These are phyloP conservation scores for Candida albicans DNA, from an alignment of 1,139 yeast species.

Conservation along the genomic window DNA sequence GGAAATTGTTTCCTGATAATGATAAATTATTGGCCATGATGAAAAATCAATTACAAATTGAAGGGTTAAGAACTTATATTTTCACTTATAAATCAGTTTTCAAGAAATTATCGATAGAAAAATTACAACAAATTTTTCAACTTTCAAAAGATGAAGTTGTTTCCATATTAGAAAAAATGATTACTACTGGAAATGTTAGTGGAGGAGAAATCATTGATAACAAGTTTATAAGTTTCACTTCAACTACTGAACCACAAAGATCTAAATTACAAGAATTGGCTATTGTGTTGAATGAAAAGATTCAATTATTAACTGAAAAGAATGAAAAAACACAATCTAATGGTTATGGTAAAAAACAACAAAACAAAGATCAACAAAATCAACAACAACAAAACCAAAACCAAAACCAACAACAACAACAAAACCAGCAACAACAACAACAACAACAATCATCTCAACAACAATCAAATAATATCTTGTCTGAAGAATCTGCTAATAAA, in stretches of 20 bases:
- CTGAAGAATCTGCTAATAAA: constrained; percentile 39
- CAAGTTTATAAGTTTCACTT: constrained; percentile 56
- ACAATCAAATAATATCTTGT: constrained; percentile 15
- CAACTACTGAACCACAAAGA: constrained; percentile 74
- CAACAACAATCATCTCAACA: constrained; percentile 19
- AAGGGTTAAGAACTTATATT: constrained; percentile 87
- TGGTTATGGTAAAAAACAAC: constrained; percentile 54
- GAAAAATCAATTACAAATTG: constrained; percentile 76
- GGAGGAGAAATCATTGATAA: constrained; percentile 63
- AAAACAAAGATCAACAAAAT: constrained; percentile 35
- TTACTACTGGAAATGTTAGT: constrained; percentile 70
- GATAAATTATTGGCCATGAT: constrained; percentile 68
- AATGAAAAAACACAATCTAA: constrained; percentile 82
- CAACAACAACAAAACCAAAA: constrained; percentile 34
- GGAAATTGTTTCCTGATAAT: constrained; percentile 80
- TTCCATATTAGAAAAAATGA: constrained; percentile 70
- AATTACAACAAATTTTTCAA: constrained; percentile 67
- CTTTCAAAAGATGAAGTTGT: constrained; percentile 56
- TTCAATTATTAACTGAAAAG: constrained; percentile 75
- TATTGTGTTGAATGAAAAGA: constrained; percentile 83
- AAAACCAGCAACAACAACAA: constrained; percentile 21
- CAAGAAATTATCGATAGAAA: constrained; percentile 69
- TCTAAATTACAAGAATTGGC: constrained; percentile 89
- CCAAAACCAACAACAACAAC: constrained; percentile 28
- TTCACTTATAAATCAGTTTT: constrained; percentile 80